phyloP scores from a whole-genome alignment of 2,329 filamentous ascomycete genomes.

The Trichoderma pleuroti region DNA sequence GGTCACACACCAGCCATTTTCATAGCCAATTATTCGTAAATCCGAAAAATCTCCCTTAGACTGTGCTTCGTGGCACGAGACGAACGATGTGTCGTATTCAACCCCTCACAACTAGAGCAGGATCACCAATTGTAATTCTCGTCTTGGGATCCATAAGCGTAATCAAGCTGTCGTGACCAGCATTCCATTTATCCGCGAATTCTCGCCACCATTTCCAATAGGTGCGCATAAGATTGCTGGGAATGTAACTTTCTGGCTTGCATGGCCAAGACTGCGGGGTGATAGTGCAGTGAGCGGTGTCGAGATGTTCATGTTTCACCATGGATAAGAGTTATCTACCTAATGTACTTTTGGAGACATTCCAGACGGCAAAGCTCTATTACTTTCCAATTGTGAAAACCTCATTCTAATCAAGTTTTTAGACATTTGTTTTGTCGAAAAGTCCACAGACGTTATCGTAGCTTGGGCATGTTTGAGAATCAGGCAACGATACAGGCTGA shows the following conservation, averaged over 20 bases:
- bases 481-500: not conserved
- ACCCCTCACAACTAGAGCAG: not conserved
- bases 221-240: not conserved
- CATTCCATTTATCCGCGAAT: constrained; percentile 2
- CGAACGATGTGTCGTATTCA: not conserved
- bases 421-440: not conserved
- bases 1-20: not conserved
- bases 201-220: not conserved
- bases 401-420: not conserved
- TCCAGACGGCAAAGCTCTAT: not conserved
- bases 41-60: not conserved
- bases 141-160: not conserved
- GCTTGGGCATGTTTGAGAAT: not conserved
- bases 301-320: not conserved
- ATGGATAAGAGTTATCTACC: not conserved
- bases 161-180: not conserved
- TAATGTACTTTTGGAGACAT: not conserved
- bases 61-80: not conserved
- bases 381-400: not conserved
- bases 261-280: constrained; percentile 13
- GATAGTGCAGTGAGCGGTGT: not conserved
- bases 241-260: constrained; percentile 2
- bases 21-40: not conserved
- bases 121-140: not conserved
- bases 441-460: not conserved